A percentile compares a stretch with the other conserved stretches of the same genome.
Conservation (phyloP, 176 grass and related monocot species). For the Aegilops speltoides region DNA sequence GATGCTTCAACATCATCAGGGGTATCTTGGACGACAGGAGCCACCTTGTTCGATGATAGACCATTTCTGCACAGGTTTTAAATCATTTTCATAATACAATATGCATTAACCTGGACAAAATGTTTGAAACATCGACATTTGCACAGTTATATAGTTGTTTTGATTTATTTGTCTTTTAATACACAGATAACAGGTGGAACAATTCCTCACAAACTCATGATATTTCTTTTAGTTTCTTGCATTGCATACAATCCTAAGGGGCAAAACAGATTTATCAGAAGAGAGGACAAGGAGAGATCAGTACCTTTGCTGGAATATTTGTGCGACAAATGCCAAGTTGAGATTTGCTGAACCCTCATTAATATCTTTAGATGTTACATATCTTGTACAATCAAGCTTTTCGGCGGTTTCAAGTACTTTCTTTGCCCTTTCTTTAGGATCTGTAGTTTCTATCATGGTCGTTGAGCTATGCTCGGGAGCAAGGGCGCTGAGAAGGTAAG, state of each 20-base stretch:
- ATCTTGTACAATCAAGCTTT: constrained; percentile 88
- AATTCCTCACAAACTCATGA: not conserved
- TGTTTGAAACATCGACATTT: constrained; percentile 19
- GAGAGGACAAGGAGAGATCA: not conserved
- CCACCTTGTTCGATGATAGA: constrained; percentile 60
- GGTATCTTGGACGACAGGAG: constrained; percentile 40
- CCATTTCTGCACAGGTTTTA: constrained; percentile 77
- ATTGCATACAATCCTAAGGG: not conserved
- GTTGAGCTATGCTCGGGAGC: constrained; percentile 72
- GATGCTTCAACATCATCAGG: constrained; percentile 86
- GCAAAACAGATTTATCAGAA: not conserved
- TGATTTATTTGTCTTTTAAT: not conserved
- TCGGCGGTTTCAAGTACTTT: constrained; percentile 92
- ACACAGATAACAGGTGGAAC: not conserved
- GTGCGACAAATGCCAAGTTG: constrained; percentile 97
- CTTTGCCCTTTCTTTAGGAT: constrained; percentile 93
- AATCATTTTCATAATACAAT: constrained; percentile 16
- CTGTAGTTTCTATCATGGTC: constrained; percentile 63
- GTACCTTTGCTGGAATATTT: constrained; percentile 96
- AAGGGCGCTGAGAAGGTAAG: constrained; percentile 90
- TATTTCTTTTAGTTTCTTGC: not conserved
- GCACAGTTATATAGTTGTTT: not conserved
- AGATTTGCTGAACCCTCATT: constrained; percentile 95
- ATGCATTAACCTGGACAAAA: not conserved
- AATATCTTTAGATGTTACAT: constrained; percentile 90